Evolutionary conservation across 2,329 filamentous ascomycete genomes (phyloP).

Genomic region (Botrytis porri): DNA sequence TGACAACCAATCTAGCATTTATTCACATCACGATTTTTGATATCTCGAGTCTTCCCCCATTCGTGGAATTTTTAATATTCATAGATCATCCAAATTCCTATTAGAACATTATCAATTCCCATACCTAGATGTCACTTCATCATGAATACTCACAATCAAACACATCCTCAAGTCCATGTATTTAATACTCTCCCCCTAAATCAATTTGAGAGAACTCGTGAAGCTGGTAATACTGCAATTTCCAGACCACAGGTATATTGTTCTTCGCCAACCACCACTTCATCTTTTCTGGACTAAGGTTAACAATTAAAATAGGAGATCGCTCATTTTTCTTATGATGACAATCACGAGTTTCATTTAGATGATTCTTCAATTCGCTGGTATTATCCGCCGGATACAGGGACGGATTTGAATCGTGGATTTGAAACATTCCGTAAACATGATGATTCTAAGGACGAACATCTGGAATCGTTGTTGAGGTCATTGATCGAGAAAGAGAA

Average conservation of each 20-base stretch:
- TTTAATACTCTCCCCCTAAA: slow-evolving; percentile 2
- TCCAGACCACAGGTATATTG: background rate
- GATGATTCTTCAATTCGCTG: slow-evolving; percentile 80
- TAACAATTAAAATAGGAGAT: slow-evolving; percentile 62
- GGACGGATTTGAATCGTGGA: slow-evolving; percentile 72
- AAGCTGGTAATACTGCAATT: background rate
- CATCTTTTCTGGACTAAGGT: background rate
- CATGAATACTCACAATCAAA: background rate
- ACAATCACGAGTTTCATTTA: slow-evolving; percentile 70
- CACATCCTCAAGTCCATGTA: background rate
- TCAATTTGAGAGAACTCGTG: slow-evolving; percentile 10
- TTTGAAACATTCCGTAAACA: slow-evolving; percentile 81
- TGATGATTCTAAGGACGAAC: slow-evolving; percentile 79
- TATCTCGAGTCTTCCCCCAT: background rate
- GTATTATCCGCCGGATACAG: slow-evolving; percentile 75
- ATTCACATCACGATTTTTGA: background rate
- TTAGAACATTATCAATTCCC: background rate
- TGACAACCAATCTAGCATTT: background rate
- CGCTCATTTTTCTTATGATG: slow-evolving; percentile 88
- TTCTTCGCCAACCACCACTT: slow-evolving; percentile 19
- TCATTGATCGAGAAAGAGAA: slow-evolving; percentile 70
- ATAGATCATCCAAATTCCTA: background rate
- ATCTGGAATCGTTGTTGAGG: slow-evolving; percentile 78
- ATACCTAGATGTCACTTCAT: background rate
- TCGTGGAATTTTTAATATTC: background rate